Conservation (phyloP, 73 alveolate genomes). For the Paramecium sonneborni region DNA sequence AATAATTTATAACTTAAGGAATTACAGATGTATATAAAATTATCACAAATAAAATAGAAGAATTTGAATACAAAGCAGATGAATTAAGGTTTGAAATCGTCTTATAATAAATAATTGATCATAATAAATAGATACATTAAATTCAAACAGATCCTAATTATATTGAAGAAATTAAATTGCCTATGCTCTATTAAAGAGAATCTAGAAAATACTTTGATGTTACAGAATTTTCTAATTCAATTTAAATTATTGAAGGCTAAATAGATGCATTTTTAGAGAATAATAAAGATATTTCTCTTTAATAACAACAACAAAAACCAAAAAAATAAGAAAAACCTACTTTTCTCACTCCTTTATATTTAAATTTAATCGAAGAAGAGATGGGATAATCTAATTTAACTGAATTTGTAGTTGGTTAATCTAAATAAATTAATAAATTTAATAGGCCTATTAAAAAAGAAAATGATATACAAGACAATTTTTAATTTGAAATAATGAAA, state of each 20-base stretch:
- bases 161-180: background rate
- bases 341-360: background rate
- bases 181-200: slow-evolving; percentile 26
- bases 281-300: background rate
- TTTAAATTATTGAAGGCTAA: background rate
- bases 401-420: background rate
- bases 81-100: background rate
- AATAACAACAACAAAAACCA: background rate
- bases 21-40: background rate
- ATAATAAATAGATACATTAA: background rate
- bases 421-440: background rate
- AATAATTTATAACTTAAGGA: background rate
- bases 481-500: background rate
- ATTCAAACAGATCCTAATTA: background rate
- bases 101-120: background rate
- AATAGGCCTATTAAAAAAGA: background rate
- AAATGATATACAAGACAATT: background rate
- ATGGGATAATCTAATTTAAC: background rate
- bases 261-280: slow-evolving; percentile 24
- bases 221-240: background rate
- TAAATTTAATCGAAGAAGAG: background rate
- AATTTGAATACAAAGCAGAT: background rate
- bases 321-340: background rate
- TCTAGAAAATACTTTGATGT: background rate
- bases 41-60: background rate